phyloP scores from a whole-genome alignment of 768 basidiomycete species.

The Suillus ampliporus region DNA sequence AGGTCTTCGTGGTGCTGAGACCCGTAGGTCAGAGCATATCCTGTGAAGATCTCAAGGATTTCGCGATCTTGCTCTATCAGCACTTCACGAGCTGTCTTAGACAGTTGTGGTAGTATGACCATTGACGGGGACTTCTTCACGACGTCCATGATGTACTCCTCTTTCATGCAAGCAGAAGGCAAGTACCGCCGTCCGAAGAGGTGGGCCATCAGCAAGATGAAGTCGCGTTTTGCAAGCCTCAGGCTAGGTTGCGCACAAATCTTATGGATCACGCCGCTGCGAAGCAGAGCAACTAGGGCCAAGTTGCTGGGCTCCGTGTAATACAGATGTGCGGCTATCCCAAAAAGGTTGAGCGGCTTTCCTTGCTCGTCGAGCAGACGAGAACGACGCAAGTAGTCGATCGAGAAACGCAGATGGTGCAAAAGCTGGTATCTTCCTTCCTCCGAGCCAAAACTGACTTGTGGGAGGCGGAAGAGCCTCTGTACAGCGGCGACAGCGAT shows the following conservation, averaged over 20 bases:
- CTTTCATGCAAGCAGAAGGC: conserved; percentile 47
- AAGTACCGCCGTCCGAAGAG: conserved; percentile 68
- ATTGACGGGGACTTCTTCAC: conserved; percentile 56
- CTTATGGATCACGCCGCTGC: conserved; percentile 60
- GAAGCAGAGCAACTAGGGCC: conserved; percentile 63
- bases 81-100: conserved; percentile 43
- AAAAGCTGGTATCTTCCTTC: conserved; percentile 60
- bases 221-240: conserved; percentile 50
- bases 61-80: conserved; percentile 54
- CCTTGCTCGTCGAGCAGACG: conserved; percentile 59
- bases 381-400: conserved; percentile 69
- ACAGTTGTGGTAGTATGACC: conserved; percentile 59
- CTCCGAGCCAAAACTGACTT: conserved; percentile 60
- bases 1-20: conserved; percentile 43
- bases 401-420: conserved; percentile 71
- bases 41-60: conserved; percentile 57
- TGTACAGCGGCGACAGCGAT: conserved; percentile 55
- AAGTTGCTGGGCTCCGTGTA: conserved; percentile 76
- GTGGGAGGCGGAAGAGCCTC: conserved; percentile 60
- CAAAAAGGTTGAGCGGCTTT: conserved; percentile 61
- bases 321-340: conserved; percentile 58
- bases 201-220: conserved; percentile 64
- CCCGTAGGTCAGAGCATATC: conserved; percentile 59
- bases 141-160: conserved; percentile 40
- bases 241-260: conserved; percentile 51